These are phyloP conservation scores for Tricholoma hemisulphureum DNA, from an alignment of 768 basidiomycete genomes.

Conservation along the genomic window DNA sequence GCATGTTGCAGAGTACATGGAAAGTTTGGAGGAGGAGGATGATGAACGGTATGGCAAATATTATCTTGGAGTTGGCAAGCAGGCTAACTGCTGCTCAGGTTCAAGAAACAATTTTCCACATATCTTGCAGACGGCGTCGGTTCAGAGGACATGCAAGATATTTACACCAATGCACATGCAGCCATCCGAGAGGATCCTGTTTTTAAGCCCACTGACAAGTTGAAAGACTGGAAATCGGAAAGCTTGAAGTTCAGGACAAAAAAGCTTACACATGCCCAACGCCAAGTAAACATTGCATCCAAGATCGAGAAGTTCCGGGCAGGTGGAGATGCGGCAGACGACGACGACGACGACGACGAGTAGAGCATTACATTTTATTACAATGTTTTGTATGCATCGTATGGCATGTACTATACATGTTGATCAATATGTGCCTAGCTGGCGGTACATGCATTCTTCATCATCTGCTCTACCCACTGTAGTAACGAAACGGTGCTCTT, in stretches of 20 bases:
- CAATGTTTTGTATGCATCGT: constrained; percentile 1
- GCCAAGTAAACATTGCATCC: constrained; percentile 74
- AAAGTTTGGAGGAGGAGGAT: constrained; percentile 98
- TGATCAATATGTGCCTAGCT: neutral
- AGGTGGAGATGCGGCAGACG: constrained; percentile 53
- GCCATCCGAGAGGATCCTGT: constrained; percentile 94
- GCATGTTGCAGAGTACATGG: constrained; percentile 99
- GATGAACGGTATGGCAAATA: constrained; percentile 75
- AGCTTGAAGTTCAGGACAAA: constrained; percentile 61
- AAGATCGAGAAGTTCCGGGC: constrained; percentile 92
- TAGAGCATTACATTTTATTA: constrained; percentile 35
- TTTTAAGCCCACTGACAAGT: constrained; percentile 88
- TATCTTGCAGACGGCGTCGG: constrained; percentile 96
- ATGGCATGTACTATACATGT: no score
- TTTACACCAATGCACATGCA: constrained; percentile 89
- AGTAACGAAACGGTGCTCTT: constrained; percentile 37
- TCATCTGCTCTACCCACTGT: constrained; percentile 53
- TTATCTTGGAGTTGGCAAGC: neutral
- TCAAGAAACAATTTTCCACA: constrained; percentile 95
- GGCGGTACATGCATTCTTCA: constrained; percentile 35
- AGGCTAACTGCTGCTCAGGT: constrained; percentile 43
- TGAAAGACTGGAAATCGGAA: constrained; percentile 90
- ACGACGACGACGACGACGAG: constrained; percentile 64
- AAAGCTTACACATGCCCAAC: constrained; percentile 75
- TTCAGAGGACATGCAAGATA: constrained; percentile 96